Conservation (phyloP, 2,329 filamentous ascomycete species). For the Penicillium occitanis region DNA sequence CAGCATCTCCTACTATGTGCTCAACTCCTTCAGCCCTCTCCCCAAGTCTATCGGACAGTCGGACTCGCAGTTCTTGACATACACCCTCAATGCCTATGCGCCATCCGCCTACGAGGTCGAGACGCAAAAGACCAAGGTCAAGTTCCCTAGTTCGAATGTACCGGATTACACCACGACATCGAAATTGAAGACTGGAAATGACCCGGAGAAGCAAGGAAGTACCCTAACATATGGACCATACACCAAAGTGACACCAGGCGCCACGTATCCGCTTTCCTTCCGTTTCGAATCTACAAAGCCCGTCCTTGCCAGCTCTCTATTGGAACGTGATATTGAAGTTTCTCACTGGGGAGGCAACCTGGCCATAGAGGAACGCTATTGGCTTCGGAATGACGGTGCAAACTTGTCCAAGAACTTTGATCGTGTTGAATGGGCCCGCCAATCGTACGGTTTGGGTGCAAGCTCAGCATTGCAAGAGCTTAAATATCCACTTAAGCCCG, state of each 20-base stretch:
- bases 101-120: constrained; percentile 79
- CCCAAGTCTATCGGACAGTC: constrained; percentile 80
- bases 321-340: constrained; percentile 91
- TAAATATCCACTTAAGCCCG: constrained; percentile 73
- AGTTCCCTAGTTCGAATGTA: constrained; percentile 73
- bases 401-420: constrained; percentile 71
- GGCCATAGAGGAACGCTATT: constrained; percentile 91
- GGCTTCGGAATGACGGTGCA: constrained; percentile 81
- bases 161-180: constrained; percentile 81
- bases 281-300: constrained; percentile 97
- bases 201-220: constrained; percentile 78
- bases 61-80: constrained; percentile 81
- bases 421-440: constrained; percentile 71
- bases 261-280: constrained; percentile 68
- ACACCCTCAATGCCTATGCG: constrained; percentile 81
- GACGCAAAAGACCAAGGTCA: constrained; percentile 97
- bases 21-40: constrained; percentile 75
- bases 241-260: constrained; percentile 73
- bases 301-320: constrained; percentile 70
- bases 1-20: constrained; percentile 78
- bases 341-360: constrained; percentile 98
- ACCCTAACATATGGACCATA: constrained; percentile 92
- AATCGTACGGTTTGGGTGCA: constrained; percentile 66
- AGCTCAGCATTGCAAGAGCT: constrained; percentile 79
- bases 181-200: constrained; percentile 58